Base-by-base conservation (phyloP, 345 rosid species). In the Linum trigynum region DNA sequence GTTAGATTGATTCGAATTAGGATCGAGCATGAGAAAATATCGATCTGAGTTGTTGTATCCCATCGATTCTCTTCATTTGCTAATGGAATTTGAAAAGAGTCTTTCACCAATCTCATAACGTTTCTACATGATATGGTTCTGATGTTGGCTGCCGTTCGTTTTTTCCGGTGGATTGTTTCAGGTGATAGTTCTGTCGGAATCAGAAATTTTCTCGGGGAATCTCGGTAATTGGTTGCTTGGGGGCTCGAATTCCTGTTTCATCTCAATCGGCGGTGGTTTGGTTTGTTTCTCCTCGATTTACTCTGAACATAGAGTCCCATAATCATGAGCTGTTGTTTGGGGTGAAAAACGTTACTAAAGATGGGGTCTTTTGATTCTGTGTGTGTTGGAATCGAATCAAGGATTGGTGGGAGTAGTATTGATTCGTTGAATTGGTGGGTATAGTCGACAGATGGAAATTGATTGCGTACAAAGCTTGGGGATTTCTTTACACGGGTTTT, bases 371-470 rank as follows among this genome's bases (percentile, higher is more conserved):
- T 50, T 59, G 36, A 51, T 53, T 51, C 48, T 40, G 60, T 58
- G 45, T 16, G 36, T 61, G 55, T 32, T 59, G 62, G 55, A 61
- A 55, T 32, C 16, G 63, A 56, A 59, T 65, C 50, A 62, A n/a
- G 69, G 42, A 43, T 45, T 38, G 41, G 71, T 61, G 59, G 51
- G 65, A 45, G 59, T 59, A 50, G 67, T 32, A 64, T 60, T 67
- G 76, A 65, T 72, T 65, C 66, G 72, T 69, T 66, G 38, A 72
- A 63, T 76, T 67, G 67, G 62, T 67, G 74, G 74, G 73, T 71
- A 68, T 65, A 71, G 67, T 65, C 71, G 57, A 73, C 41, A 70
- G 77, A 72, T 69, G 85, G 78, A 79, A 71, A 71, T 67, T 71
- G 72, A 58, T 67, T 74, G 62, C 69, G 76, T 71, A 78, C 73